Evolutionary conservation across 805 yeast genomes (phyloP), one percentile per base, ranked within the genome.

Genomic region (Metschnikowia proteae): DNA sequence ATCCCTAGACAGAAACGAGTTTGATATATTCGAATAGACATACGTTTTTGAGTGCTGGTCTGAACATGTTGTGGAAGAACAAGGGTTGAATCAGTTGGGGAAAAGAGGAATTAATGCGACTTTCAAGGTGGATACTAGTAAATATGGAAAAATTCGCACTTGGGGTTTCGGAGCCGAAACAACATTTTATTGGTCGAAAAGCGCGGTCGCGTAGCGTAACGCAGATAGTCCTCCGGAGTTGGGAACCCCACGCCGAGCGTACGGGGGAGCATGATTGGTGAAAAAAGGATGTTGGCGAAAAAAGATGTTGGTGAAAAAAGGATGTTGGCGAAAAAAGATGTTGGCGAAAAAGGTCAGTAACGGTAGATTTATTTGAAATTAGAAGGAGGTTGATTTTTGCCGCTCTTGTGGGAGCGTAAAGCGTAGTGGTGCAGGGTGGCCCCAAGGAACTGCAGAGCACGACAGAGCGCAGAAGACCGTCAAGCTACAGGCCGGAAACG

Each of bases 1-100:
- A 9, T 5, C 22, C 22, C 13, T 27, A 22, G 5, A 38, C 13
- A 28, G 17, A 27, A 28, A n/a, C 10, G 28, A n/a, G n/a, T 31
- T 29, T 22, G 13, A 31, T 4, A 40, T 25, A 2, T 8, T 13
- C 17, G 5, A 23, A 31, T 17, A 9, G 37, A 56, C 60, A 49
- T 56, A 56, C 60, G 53, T 53, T 56, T 50, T 49, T 56, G 51
- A 47, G 45, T 37, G 57, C 54, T 40, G 58, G 54, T 56, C 55
- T 56, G 49, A 56, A 49, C 60, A 56, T 56, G 35, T 29, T 54
- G 32, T 43, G 38, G 48, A 30, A 28, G 49, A 42, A 43, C 42
- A 43, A 46, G 48, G 43, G 45, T 40, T 41, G 49, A 38, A 47
- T 35, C 51, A 41, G 42, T 30, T 44, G 46, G 39, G 33, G 33